Evolutionary conservation across 768 basidiomycete species (phyloP).

Genomic region (Mrakia hoshinonis): DNA sequence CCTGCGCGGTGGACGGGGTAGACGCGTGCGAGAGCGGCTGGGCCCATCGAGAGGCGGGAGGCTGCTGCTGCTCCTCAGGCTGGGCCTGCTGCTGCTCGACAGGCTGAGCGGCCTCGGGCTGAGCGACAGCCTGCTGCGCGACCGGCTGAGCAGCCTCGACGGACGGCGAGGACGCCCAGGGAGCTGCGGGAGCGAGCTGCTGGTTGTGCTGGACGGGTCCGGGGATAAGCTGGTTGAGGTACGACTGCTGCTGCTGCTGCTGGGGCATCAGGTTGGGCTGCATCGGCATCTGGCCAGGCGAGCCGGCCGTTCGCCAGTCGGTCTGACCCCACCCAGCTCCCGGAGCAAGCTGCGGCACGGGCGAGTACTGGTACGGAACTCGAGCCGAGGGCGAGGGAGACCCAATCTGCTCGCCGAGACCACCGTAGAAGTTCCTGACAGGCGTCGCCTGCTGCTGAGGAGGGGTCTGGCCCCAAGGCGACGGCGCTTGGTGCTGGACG

Average conservation of each 20-base stretch:
- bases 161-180: conserved; percentile 5
- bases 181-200: conserved; percentile 22
- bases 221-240: conserved; percentile 12
- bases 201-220: conserved; percentile 25
- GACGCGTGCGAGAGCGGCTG: conserved; percentile 24
- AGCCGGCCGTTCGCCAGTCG: conserved; percentile 20
- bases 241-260: conserved; percentile 27
- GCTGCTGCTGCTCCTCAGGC: conserved; percentile 33
- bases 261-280: conserved; percentile 17
- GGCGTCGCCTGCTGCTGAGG: conserved; percentile 13
- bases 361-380: conserved; percentile 12
- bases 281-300: conserved; percentile 9
- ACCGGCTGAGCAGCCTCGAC: conserved; percentile 10
- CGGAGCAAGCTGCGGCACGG: conserved; percentile 1
- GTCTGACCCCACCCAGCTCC: conserved; percentile 15
- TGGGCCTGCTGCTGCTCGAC: conserved; percentile 28
- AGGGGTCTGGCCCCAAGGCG: conserved; percentile 23
- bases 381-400: conserved; percentile 4
- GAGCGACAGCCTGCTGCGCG: not conserved
- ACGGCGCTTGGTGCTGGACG: conserved; percentile 22
- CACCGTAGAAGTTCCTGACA: conserved; percentile 17
- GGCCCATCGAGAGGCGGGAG: conserved; percentile 23
- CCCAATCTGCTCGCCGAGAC: conserved; percentile 12
- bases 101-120: conserved; percentile 12
- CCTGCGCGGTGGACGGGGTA: conserved; percentile 31